Percentiles rank a stretch among this genome's conserved stretches.
These are phyloP conservation scores for Aurantiochytrium sp. DNA, from an alignment of 108 stramenopile genomes.

Conservation along the genomic window DNA sequence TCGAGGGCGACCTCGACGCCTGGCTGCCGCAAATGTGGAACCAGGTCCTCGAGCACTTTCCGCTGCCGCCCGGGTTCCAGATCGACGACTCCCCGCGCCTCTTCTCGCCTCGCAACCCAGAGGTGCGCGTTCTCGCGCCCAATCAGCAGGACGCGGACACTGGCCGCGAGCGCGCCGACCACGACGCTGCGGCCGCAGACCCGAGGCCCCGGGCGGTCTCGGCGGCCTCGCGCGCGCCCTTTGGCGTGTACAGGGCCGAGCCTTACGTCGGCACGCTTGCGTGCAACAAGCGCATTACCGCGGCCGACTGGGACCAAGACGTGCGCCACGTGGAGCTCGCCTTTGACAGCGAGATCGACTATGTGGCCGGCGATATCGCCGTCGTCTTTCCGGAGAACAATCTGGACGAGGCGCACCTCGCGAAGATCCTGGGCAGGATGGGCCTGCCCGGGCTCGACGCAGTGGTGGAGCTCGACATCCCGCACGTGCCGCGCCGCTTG, in stretches of 20 bases:
- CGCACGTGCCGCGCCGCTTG: neutral
- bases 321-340: neutral
- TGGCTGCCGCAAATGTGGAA: constrained; percentile 26
- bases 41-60: neutral
- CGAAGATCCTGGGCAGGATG: neutral
- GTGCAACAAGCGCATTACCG: neutral
- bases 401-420: neutral
- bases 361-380: neutral
- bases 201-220: neutral
- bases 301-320: constrained; percentile 11
- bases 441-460: neutral
- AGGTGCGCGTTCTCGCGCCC: neutral
- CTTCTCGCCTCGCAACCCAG: neutral
- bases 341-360: neutral
- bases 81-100: neutral
- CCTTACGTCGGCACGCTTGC: neutral
- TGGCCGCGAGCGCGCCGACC: no score
- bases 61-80: neutral
- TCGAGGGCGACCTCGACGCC: constrained; percentile 32
- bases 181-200: no score
- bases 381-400: constrained; percentile 6
- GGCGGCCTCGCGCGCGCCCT: neutral
- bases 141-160: no score
- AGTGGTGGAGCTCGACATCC: neutral
- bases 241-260: neutral